Conservation (phyloP, 2,329 filamentous ascomycete species). For the Curvularia sp. region DNA sequence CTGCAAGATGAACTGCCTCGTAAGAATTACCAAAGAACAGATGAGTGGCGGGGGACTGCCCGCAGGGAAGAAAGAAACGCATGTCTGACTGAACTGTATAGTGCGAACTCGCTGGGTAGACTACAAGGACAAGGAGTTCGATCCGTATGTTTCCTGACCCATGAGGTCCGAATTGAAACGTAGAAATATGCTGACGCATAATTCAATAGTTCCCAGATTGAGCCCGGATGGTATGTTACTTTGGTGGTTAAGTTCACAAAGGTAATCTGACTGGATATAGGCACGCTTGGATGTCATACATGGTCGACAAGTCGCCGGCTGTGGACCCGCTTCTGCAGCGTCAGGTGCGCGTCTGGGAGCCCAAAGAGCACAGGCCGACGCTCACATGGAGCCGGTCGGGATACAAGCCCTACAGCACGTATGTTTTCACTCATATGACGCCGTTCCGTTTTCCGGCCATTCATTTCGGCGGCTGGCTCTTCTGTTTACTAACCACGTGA, state of each 20-base stretch:
- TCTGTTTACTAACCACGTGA: constrained; percentile 17
- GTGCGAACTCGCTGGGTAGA: constrained; percentile 98
- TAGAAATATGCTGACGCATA: constrained; percentile 44
- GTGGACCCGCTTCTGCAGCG: constrained; percentile 75
- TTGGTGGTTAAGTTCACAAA: background rate
- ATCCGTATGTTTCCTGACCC: constrained; percentile 64
- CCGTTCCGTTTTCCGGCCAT: background rate
- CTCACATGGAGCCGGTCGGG: constrained; percentile 77
- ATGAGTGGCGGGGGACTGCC: background rate
- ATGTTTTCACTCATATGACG: constrained; percentile 52
- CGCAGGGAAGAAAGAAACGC: background rate
- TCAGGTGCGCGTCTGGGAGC: constrained; percentile 76
- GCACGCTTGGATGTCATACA: constrained; percentile 98
- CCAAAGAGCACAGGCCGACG: constrained; percentile 74
- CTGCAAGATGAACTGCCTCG: constrained; percentile 84
- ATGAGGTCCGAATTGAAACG: background rate
- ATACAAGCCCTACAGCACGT: constrained; percentile 96
- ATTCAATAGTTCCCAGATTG: constrained; percentile 73
- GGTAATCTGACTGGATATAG: constrained; percentile 45
- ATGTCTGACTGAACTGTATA: constrained; percentile 56
- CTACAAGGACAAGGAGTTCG: constrained; percentile 86
- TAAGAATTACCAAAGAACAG: constrained; percentile 56
- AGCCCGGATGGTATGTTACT: constrained; percentile 76
- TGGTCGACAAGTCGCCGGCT: constrained; percentile 83
- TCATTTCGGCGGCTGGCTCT: background rate